Evolutionary conservation across 306 rosid genomes (phyloP).

Genomic region (Trifolium dubium): DNA sequence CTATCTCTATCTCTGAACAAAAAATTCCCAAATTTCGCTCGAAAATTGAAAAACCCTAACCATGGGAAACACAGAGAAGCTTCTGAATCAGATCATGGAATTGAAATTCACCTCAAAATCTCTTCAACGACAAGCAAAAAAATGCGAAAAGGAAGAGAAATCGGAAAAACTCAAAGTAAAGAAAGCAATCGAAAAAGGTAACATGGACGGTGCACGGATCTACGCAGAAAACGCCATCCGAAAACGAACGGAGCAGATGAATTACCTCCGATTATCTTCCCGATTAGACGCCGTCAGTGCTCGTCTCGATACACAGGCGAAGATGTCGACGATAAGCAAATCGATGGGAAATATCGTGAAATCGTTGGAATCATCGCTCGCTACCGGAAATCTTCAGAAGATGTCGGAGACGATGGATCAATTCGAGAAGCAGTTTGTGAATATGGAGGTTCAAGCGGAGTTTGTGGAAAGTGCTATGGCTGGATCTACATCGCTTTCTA

Average conservation of each 20-base stretch:
- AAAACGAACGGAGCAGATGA: conserved; percentile 93
- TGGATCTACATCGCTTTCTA: conserved; percentile 86
- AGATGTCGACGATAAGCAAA: conserved; percentile 88
- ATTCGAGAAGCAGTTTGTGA: conserved; percentile 94
- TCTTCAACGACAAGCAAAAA: conserved; percentile 81
- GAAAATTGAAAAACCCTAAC: not conserved
- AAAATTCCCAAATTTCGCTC: conserved; percentile 21
- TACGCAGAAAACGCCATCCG: conserved; percentile 97
- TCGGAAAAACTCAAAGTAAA: conserved; percentile 89
- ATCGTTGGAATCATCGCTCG: conserved; percentile 71
- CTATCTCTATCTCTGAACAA: not conserved
- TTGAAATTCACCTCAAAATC: conserved; percentile 90
- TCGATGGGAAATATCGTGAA: conserved; percentile 93
- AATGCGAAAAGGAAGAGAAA: conserved; percentile 97
- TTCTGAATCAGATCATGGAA: conserved; percentile 95
- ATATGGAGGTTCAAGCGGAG: conserved; percentile 99
- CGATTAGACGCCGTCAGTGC: conserved; percentile 96
- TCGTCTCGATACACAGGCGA: conserved; percentile 95
- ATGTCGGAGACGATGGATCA: conserved; percentile 96
- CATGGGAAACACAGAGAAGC: conserved; percentile 94
- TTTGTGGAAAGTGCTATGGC: conserved; percentile 98
- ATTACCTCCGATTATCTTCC: conserved; percentile 87
- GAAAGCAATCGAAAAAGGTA: conserved; percentile 94
- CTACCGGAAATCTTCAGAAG: conserved; percentile 89
- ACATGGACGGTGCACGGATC: conserved; percentile 92